These are phyloP conservation scores for Alternaria burnsii DNA, from an alignment of 2,329 filamentous ascomycete genomes.

Conservation along the genomic window DNA sequence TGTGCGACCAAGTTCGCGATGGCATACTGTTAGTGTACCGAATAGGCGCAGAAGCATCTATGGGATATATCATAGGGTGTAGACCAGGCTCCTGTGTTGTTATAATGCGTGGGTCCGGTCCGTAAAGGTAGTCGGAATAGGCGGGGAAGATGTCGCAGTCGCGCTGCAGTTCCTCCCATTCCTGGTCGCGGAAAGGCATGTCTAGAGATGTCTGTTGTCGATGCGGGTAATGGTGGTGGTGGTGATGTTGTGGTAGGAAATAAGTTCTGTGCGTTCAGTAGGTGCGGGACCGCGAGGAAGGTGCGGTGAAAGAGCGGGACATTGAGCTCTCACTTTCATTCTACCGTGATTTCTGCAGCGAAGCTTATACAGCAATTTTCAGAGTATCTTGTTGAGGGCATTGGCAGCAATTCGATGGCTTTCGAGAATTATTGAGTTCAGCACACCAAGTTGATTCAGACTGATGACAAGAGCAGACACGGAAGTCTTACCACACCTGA, in stretches of 20 bases:
- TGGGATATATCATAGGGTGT: constrained; percentile 24
- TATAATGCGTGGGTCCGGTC: constrained; percentile 20
- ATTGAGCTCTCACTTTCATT: background rate
- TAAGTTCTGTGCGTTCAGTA: background rate
- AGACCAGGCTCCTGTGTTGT: constrained; percentile 25
- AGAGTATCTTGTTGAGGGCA: too few relatives aligned
- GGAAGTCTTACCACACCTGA: background rate
- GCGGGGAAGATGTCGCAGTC: constrained; percentile 33
- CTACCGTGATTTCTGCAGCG: background rate
- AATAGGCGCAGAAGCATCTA: background rate
- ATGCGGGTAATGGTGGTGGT: background rate
- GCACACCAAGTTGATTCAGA: background rate
- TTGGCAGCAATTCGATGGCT: background rate
- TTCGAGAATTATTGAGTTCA: background rate
- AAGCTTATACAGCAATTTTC: background rate
- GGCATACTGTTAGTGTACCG: constrained; percentile 17
- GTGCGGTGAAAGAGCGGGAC: constrained; percentile 5
- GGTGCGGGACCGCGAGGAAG: background rate
- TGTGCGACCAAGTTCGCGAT: constrained; percentile 10
- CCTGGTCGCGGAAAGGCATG: constrained; percentile 28
- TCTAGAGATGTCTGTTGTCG: background rate
- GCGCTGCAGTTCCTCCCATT: constrained; percentile 30
- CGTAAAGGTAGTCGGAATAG: constrained; percentile 33
- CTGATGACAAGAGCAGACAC: background rate
- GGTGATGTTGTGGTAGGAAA: background rate